Base-by-base conservation (phyloP, 2,329 filamentous ascomycete species). In the Aspergillus fumigatiaffinis region DNA sequence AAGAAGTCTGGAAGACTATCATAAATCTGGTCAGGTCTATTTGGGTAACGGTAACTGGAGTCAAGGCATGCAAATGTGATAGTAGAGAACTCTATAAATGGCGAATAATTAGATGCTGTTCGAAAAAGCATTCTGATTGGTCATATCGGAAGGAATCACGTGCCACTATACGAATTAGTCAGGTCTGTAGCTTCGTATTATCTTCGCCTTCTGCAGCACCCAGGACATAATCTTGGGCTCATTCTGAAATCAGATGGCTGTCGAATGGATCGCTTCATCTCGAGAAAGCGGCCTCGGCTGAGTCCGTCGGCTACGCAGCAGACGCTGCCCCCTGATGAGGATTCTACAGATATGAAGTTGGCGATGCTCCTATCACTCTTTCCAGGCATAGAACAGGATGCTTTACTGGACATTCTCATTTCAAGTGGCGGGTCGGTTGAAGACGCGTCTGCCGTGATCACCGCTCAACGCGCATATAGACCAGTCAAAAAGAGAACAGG, bases 301-400 rank as follows among this genome's bases (percentile, higher is more conserved):
- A 68, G 60, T 5, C 55, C 58, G 26, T 38, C 57, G 4, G 38
- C 20, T 3, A 53, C 38, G 1, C 47, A 23, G 42, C 56, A 29
- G 38, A 25, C 38, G 35, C 50, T 4, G 32, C 32, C 35, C 12
- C 20, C 52, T 9, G 83, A 86, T 17, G 85, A 92, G 17, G 90
- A 96, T 50, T 87, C 89, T 1, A 99, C 94, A 0, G 94, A 97
- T 61, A 80, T 95, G 66, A 97, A 97, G 69, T 77, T 99, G 14
- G 92, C 92, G 1, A 79, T 96, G 1, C 78, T 99, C 3, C 84
- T 88, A 2, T 97, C 94, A 0, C 76, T 97, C 0, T 83, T 92
- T 63, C 85, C 90, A 0, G 70, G 79, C 0, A 63, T 87, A 3
- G 80, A 85, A 7, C 86, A 89, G 50, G 84, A 87, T 38, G 79